Evolutionary conservation across 2,329 filamentous ascomycete genomes (phyloP).

Genomic region (Penicillium sp.): DNA sequence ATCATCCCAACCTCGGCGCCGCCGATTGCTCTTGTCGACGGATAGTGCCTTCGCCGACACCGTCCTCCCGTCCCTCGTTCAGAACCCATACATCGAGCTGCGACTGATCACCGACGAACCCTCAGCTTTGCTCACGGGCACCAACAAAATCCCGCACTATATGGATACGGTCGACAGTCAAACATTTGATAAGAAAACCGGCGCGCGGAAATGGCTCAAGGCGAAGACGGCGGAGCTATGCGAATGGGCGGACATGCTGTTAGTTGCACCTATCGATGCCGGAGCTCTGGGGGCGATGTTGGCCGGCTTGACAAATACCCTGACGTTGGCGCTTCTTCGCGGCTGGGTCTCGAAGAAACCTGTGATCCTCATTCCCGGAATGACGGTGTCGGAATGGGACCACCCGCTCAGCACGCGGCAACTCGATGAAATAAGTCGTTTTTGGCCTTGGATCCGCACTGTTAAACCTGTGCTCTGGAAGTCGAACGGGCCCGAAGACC

Average conservation of each 20-base stretch:
- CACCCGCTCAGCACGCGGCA: slow-evolving; percentile 87
- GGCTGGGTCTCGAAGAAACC: slow-evolving; percentile 86
- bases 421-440: slow-evolving; percentile 74
- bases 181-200: slow-evolving; percentile 40
- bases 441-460: slow-evolving; percentile 84
- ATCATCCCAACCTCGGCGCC: slow-evolving; percentile 20
- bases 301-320: slow-evolving; percentile 74
- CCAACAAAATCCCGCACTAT: slow-evolving; percentile 41
- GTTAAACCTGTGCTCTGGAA: slow-evolving; percentile 80
- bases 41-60: slow-evolving; percentile 42
- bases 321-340: slow-evolving; percentile 75
- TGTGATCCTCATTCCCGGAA: slow-evolving; percentile 79
- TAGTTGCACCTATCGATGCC: slow-evolving; percentile 80
- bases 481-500: slow-evolving; percentile 60
- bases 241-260: slow-evolving; percentile 82
- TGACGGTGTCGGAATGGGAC: slow-evolving; percentile 87
- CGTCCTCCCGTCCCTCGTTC: slow-evolving; percentile 38
- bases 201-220: slow-evolving; percentile 41
- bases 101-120: slow-evolving; percentile 44
- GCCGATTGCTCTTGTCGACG: slow-evolving; percentile 38
- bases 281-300: slow-evolving; percentile 86
- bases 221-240: slow-evolving; percentile 61
- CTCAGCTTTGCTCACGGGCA: slow-evolving; percentile 36
- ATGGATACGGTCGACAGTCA: slow-evolving; percentile 42
- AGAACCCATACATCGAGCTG: slow-evolving; percentile 41